Conservation (phyloP, 768 basidiomycete genomes). For the Tubosaeta sp. region DNA sequence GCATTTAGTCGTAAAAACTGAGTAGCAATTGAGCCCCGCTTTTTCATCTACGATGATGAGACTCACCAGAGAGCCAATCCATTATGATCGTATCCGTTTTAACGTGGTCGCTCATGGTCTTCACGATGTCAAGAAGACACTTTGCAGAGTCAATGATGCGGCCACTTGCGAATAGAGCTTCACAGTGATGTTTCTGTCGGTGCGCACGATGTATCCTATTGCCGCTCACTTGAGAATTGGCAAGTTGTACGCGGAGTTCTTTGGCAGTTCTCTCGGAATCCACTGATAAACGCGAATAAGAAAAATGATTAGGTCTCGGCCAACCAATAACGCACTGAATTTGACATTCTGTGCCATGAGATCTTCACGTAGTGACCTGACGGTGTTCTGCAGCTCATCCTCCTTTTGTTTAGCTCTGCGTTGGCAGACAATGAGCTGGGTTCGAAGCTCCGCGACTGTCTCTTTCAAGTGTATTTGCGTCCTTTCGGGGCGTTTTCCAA, state of each 20-base stretch:
- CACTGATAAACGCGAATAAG: too few species aligned
- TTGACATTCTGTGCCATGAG: too few species aligned
- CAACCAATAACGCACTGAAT: too few species aligned
- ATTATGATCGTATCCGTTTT: neutral
- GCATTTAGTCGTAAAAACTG: too few species aligned
- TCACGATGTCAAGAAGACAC: neutral
- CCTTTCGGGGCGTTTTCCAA: neutral
- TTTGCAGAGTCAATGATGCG: neutral
- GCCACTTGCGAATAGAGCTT: neutral
- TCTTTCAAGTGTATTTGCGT: neutral
- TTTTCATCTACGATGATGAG: neutral
- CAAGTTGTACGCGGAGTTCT: neutral
- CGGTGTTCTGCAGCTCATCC: too few species aligned
- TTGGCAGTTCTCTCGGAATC: too few species aligned
- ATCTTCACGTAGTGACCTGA: too few species aligned
- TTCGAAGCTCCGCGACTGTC: neutral
- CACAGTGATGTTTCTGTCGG: neutral
- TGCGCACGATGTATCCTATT: too few species aligned
- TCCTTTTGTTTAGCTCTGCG: too few species aligned
- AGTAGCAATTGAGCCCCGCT: too few species aligned
- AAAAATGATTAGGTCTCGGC: too few species aligned
- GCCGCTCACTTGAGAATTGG: neutral
- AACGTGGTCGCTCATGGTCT: neutral
- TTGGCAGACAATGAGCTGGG: too few species aligned
- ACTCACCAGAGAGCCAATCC: neutral